Conservation (phyloP, 2,329 filamentous ascomycete species). For the Colletotrichum lentis region DNA sequence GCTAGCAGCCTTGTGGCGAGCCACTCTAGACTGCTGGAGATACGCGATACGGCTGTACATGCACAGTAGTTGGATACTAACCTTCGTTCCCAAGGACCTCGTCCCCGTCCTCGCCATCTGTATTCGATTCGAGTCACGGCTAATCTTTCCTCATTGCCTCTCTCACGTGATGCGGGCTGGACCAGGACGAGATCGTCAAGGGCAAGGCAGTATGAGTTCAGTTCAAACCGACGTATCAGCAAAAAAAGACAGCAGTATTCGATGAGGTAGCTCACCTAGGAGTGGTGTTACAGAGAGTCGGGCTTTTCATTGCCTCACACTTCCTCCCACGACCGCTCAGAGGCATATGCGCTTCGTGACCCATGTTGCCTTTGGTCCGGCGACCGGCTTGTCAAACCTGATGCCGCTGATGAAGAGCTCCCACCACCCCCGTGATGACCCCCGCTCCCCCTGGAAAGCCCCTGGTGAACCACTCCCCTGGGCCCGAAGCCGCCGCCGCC, state of each 20-base stretch:
- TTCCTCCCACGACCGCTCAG: background rate
- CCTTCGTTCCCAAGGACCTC: background rate
- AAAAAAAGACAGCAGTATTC: background rate
- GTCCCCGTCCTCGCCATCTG: background rate
- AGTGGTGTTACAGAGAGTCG: background rate
- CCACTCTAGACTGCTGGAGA: background rate
- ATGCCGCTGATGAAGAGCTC: background rate
- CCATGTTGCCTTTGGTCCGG: background rate
- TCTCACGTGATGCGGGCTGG: background rate
- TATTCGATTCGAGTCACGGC: background rate
- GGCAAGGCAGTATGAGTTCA: background rate
- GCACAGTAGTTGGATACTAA: background rate
- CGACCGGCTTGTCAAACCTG: background rate
- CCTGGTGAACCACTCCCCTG: conserved; percentile 23
- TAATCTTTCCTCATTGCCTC: background rate
- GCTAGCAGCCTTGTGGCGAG: background rate
- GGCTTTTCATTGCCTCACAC: background rate
- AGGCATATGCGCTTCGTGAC: background rate
- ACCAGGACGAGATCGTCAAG: background rate
- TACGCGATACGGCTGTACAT: too few species aligned
- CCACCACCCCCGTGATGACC: background rate
- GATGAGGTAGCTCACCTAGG: background rate
- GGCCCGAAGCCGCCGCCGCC: conserved; percentile 25
- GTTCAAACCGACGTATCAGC: background rate
- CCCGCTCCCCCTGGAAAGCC: background rate